Conservation (phyloP, 441 rosid genomes). For the Mallotus repandus region DNA sequence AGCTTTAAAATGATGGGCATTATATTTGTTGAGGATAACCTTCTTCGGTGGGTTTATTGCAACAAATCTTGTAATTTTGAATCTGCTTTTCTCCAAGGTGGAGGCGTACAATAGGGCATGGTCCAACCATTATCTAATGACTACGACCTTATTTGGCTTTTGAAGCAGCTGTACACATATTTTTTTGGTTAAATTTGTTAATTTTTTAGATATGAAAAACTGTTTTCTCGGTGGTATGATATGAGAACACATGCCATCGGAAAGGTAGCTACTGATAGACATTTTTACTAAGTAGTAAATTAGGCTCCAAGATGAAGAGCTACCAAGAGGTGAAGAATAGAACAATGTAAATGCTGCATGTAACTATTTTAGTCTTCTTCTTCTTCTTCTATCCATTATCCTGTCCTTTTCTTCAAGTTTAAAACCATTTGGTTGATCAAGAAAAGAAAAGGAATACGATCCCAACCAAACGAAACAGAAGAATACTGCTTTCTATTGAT, state of each 20-base stretch:
- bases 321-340: too few species aligned
- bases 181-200: neutral
- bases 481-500: neutral
- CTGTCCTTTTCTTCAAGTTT: too few species aligned
- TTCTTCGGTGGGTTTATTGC: neutral
- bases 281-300: too few species aligned
- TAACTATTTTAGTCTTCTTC: too few species aligned
- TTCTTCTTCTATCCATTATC: too few species aligned
- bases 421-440: too few species aligned
- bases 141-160: neutral
- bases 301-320: too few species aligned
- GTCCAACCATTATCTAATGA: neutral
- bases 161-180: neutral
- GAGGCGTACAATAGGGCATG: neutral
- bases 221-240: neutral
- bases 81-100: neutral
- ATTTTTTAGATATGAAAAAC: neutral
- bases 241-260: neutral
- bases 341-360: neutral
- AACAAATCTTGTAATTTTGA: neutral
- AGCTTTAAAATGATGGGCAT: conserved; percentile 20
- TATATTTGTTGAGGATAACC: neutral
- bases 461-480: neutral
- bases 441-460: neutral
- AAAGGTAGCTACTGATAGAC: neutral